Evolutionary conservation across 1,284 basidiomycete genomes (phyloP), one percentile per base, ranked within the genome.

Genomic region (Marasmius sp.): DNA sequence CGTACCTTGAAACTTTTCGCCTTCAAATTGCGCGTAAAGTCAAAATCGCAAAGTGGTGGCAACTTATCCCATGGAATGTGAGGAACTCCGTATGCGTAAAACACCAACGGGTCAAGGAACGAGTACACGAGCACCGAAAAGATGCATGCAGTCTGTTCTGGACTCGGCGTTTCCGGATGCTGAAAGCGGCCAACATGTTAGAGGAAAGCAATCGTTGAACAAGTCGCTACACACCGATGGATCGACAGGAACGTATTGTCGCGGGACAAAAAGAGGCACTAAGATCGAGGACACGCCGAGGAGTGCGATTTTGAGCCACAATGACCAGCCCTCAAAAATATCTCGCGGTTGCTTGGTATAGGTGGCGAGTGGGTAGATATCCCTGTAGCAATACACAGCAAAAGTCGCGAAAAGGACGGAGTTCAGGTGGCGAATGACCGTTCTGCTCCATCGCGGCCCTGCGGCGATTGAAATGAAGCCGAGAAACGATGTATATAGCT

Each of bases 321-420:
- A 54, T 34, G 76, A 51, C 43, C 58, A 61, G 3, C 77, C 77
- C 67, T 79, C 74, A 6, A 59, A 57, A 0, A 59, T 18, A 64
- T 82, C 80, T 33, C 65, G 59, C 45, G 79, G 78, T 6, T 57
- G 36, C 43, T 64, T 60, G 0, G 68, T 72, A 61, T 72, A 87
- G 0, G 86, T 90, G 18, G 80, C 75, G 7, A 88, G 69, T 8
- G 89, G 89, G 72, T 81, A 85, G 22, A 91, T 60, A 70, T 91
- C 87, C 20, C 88, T 81, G 70, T 87, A 88, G 12, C 75, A 73
- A 69, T 84, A 89, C 11, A 84, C 74, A n/a, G 65, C 66, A 59
- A 75, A 74, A 34, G 79, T 69, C 7, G 70, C 62, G 12, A 80
- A 66, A 34, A 79, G 64, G 16, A 86, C 66, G 1, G 75, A 20